These are phyloP conservation scores for Pochonia chlamydosporia DNA, from an alignment of 2,329 filamentous ascomycete species.

Conservation along the genomic window DNA sequence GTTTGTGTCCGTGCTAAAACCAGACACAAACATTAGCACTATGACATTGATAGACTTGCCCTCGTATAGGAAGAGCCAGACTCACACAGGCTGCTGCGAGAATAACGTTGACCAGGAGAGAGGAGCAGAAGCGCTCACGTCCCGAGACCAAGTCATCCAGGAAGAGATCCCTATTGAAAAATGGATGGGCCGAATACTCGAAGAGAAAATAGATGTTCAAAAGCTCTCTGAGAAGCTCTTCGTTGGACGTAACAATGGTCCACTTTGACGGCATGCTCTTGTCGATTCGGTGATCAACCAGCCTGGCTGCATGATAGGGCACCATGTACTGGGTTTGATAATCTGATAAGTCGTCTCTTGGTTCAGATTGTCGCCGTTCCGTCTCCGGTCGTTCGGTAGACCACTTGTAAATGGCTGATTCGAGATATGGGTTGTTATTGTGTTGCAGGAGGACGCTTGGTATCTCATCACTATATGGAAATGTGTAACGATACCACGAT, in stretches of 20 bases:
- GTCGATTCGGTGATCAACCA: slow-evolving; percentile 24
- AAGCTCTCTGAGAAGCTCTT: slow-evolving; percentile 23
- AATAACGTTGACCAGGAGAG: slow-evolving; percentile 28
- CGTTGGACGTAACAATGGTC: slow-evolving; percentile 25
- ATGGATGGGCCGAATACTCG: slow-evolving; percentile 24
- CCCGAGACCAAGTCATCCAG: slow-evolving; percentile 26
- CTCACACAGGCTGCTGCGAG: slow-evolving; percentile 22
- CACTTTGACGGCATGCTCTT: slow-evolving; percentile 23
- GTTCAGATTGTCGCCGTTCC: no score
- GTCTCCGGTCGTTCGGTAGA: no score
- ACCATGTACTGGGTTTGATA: slow-evolving; percentile 19
- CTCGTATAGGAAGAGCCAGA: slow-evolving; percentile 12
- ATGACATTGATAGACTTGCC: no score
- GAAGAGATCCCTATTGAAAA: slow-evolving; percentile 30
- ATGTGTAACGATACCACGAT: slow-evolving; percentile 26
- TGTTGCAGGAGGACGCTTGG: slow-evolving; percentile 19
- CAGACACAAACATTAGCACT: no score
- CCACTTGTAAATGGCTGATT: slow-evolving; percentile 16
- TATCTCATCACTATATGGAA: slow-evolving; percentile 24
- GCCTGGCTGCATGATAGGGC: slow-evolving; percentile 24
- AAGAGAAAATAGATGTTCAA: slow-evolving; percentile 19
- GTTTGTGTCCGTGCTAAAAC: no score
- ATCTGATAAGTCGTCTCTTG: background rate
- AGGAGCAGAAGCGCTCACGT: slow-evolving; percentile 24
- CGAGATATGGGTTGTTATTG: slow-evolving; percentile 16